Evolutionary conservation across 1,284 basidiomycete genomes (phyloP), one percentile per base, ranked within the genome.

Genomic region (Leccinum variabile): DNA sequence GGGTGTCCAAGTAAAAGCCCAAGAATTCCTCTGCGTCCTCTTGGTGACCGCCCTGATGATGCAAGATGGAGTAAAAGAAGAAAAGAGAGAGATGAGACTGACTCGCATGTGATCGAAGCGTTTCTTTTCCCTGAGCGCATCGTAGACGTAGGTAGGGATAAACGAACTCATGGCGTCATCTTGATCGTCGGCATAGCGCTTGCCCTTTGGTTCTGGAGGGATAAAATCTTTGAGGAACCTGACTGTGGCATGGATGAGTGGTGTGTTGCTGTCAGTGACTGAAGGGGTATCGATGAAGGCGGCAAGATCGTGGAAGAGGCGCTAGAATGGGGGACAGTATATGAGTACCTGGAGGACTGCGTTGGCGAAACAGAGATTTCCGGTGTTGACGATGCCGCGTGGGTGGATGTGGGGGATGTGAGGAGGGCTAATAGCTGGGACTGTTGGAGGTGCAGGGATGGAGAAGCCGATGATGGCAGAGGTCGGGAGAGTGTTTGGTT

Each of bases 21-120:
- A 98, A 82, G 78, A 98, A 99, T 77, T 99, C 97, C 76, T 99
- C 96, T 1, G 97, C 97, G 65, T 99, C 97, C 77, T 99, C 97
- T 79, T 99, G 97, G 66, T 95, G 92, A 0, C 96, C 96, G 37
- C 92, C 87, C 84, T 95, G 18, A 11, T n/a, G 8, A 41, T 11
- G 64, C 63, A 33, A 54, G 10, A 39, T 61, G 18, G 18, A 49
- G 50, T 44, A 8, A 55, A 57, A 5, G 30, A 39, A 39, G n/a
- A 49, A 25, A 6, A 3, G 5, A 14, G 32, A 25, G 54, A 25
- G 25, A 25, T 3, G 25, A 25, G 25, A 25, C 25, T 25, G 25
- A 93, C 92, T 73, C 91, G 80, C 94, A 98, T 98, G 60, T 85
- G 86, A 69, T 97, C 95, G 72, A 98, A 98, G 60, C 94, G 84